Conservation (phyloP, 1,139 yeast genomes). For the Hansenula sp. region DNA sequence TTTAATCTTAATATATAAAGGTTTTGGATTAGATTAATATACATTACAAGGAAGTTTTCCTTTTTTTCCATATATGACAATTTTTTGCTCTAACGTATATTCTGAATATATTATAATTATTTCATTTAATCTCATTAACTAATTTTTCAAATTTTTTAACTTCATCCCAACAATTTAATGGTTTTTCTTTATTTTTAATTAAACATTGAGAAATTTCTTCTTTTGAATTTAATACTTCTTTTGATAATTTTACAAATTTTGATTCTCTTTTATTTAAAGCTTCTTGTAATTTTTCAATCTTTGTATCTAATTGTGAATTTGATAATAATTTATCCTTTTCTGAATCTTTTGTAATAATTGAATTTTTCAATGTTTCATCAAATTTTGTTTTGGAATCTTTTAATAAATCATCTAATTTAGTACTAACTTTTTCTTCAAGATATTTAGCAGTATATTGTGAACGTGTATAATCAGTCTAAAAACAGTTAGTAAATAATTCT, state of each 20-base stretch:
- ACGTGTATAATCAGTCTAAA: slow-evolving; percentile 67
- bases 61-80: too few relatives aligned
- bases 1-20: slow-evolving; percentile 78
- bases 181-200: slow-evolving; percentile 61
- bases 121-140: slow-evolving; percentile 24
- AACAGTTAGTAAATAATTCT: too few relatives aligned
- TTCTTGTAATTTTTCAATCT: slow-evolving; percentile 42
- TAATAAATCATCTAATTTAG: slow-evolving; percentile 60
- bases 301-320: slow-evolving; percentile 31
- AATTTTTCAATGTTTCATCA: slow-evolving; percentile 43
- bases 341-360: slow-evolving; percentile 33
- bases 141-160: slow-evolving; percentile 64
- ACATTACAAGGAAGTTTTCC: not conserved
- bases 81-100: too few relatives aligned
- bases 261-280: slow-evolving; percentile 32
- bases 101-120: not conserved
- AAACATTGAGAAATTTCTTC: slow-evolving; percentile 61
- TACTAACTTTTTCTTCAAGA: slow-evolving; percentile 71
- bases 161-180: slow-evolving; percentile 86
- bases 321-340: slow-evolving; percentile 26
- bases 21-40: slow-evolving; percentile 45
- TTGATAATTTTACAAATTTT: slow-evolving; percentile 31
- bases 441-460: slow-evolving; percentile 74
- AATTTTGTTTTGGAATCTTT: slow-evolving; percentile 53
- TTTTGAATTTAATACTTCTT: slow-evolving; percentile 42